Evolutionary conservation across 2,329 filamentous ascomycete genomes (phyloP), one percentile per base, ranked within the genome.

Genomic region (Colletotrichum karsti): DNA sequence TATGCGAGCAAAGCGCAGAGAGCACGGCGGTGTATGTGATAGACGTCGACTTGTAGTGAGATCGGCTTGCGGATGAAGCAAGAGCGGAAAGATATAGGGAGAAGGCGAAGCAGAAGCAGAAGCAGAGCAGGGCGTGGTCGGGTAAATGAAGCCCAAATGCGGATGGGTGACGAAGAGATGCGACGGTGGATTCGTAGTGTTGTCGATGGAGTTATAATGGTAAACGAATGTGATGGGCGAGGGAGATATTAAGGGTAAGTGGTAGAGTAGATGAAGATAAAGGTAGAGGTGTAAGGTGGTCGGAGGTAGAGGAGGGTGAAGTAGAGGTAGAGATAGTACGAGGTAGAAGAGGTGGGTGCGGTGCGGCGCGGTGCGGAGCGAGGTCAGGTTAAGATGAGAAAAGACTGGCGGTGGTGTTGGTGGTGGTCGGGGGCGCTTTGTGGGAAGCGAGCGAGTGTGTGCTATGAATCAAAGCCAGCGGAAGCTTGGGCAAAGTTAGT

Each of bases 221-320:
- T 54, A 62, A 70, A 69, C 65, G 69, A 70, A 53, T 55, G 69
- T 69, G 66, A 33, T 65, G 63, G 63, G 26, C 51, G 51, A 20
- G 12, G 22, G 41, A 26, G 41, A 55, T 53, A 65, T 69, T 65
- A 69, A 55, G 56, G 44, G 54, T 18, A 12, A 53, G n/a, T n/a
- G n/a, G n/a, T n/a, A n/a, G 28, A 30, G 28, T 22, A 57, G 37
- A 33, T 44, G 15, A 30, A 50, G 28, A n/a, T 42, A 20, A 41
- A 37, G 39, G n/a, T 12, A 41, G 15, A 15, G 22, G 44, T 39
- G 33, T 60, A 35, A 64, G 46, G 37, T 61, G 30, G 54, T 18
- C 13, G 51, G 9, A 55, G 56, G 42, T 28, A 26, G 30, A 51
- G 46, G 39, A 42, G 39, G 39, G 50, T 37, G 20, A 33, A 41